A percentile compares a stretch with the other conserved stretches of the same genome.
phyloP scores from a whole-genome alignment of 73 alveolate genomes.

The Paramecium sexaurelia region DNA sequence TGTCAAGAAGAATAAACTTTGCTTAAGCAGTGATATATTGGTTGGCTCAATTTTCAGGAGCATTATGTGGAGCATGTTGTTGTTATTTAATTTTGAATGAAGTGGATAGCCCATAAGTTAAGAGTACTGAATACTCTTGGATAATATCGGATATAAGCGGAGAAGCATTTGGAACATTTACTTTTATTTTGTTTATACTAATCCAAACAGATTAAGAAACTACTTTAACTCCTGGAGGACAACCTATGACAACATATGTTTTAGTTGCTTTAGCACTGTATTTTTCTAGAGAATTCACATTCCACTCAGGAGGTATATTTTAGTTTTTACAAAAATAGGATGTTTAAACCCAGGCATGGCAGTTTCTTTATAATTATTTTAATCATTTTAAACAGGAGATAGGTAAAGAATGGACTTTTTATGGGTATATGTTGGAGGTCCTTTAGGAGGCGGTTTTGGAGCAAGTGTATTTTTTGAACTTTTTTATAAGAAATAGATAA shows the following conservation, averaged over 20 bases:
- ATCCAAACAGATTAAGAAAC: slow-evolving; percentile 20
- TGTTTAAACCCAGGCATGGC: slow-evolving; percentile 59
- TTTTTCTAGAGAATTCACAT: slow-evolving; percentile 25
- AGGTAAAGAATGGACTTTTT: slow-evolving; percentile 18
- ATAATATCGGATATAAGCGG: slow-evolving; percentile 13
- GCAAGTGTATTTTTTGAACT: slow-evolving; percentile 51
- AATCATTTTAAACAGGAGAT: slow-evolving; percentile 24
- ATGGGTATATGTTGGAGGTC: slow-evolving; percentile 56
- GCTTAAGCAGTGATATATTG: slow-evolving; percentile 46
- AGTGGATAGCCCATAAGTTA: slow-evolving; percentile 30
- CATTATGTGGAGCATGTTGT: slow-evolving; percentile 46
- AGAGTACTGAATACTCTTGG: slow-evolving; percentile 11
- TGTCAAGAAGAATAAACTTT: slow-evolving; percentile 41
- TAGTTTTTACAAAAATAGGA: not conserved
- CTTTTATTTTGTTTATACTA: slow-evolving; percentile 18
- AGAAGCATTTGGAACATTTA: slow-evolving; percentile 33
- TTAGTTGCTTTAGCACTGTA: slow-evolving; percentile 46
- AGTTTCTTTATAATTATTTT: slow-evolving; percentile 20
- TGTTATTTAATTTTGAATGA: slow-evolving; percentile 37
- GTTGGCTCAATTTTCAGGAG: slow-evolving; percentile 54
- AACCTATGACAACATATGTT: slow-evolving; percentile 32
- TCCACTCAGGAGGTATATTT: slow-evolving; percentile 50
- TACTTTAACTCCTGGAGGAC: not conserved
- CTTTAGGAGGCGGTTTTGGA: slow-evolving; percentile 45
- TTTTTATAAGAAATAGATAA: slow-evolving; percentile 3